Evolutionary conservation across 2,329 filamentous ascomycete genomes (phyloP), one percentile per base, ranked within the genome.

Genomic region (Alternaria triticimaculans): DNA sequence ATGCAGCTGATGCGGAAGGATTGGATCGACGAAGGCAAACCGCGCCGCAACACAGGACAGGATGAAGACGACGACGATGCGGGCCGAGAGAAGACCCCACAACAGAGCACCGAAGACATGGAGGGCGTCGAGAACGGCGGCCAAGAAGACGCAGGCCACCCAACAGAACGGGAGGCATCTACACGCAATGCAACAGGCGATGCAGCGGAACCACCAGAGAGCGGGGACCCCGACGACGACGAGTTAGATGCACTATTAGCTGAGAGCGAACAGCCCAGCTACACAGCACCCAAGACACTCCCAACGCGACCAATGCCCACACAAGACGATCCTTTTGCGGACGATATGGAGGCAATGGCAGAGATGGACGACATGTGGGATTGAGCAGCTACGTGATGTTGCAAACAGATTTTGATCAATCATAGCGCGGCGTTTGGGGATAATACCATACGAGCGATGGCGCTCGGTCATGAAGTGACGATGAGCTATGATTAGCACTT

Each of bases 11-110:
- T 90, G 81, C 87, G 95, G 64, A 88, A 88, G 77, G 89, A 92
- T 66, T 97, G 93, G 92, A 95, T 98, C 69, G 88, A 95, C 60
- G 92, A 96, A 64, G 81, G 87, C 9, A 91, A 87, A 68, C 88
- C 89, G 0, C 87, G 81, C 50, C 67, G 78, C 0, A 68, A 74
- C 48, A 60, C 65, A 0, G 70, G 74, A 3, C 57, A 58, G 3
- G 74, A 77, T 8, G 68, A 75, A 3, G 76, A 80, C 7, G 75
- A 76, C 18, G 75, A 77, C 2, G 55, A 66, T 7, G 41, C 43
- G n/a, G 41, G 49, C 14, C 49, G 33, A 8, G 43, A 65, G 8
- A 45, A 60, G 12, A 14, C 54, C 10, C 28, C 57, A 20, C 43
- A 63, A n/a, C 58, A 50, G 48, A 50, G 44, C 10, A 25, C 59